Evolutionary conservation across 306 rosid species (phyloP), one percentile per base, ranked within the genome.

Genomic region (Lupinus albus): DNA sequence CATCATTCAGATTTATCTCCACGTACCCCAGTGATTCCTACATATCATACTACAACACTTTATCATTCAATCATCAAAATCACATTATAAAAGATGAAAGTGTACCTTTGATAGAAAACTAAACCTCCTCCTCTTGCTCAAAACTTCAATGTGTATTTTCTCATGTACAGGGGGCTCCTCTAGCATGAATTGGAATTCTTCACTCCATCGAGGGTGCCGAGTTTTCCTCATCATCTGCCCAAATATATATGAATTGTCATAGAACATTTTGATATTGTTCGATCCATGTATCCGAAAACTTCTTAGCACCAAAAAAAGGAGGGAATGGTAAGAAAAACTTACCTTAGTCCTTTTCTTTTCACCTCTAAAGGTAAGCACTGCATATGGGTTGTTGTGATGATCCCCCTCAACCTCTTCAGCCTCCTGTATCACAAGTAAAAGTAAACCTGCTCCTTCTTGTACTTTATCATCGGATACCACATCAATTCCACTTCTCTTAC

Each of bases 271-370:
- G n/a, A n/a, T n/a, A n/a, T n/a, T n/a, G n/a, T n/a, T n/a, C n/a
- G n/a, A n/a, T n/a, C n/a, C n/a, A n/a, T n/a, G n/a, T n/a, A n/a
- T n/a, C n/a, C n/a, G n/a, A n/a, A n/a, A n/a, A n/a, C n/a, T n/a
- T n/a, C n/a, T n/a, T n/a, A n/a, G n/a, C n/a, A n/a, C n/a, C n/a
- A n/a, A 28, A 28, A 28, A 28, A 28, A 4, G 33, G 41, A 36
- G 41, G 41, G 10, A 36, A 10, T 36, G 7, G 7, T 21, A 60
- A 45, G 44, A 17, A 57, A 65, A 56, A 13, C 32, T 63, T 63
- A 89, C 98, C 97, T 86, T 89, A 8, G 96, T 93, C 71, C 72
- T 89, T 78, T 78, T 83, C 77, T 47, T 81, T 84, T 92, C 98
- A 4, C 98, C 98, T 73, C 76, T 61, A 62, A 84, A 92, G 77